A percentile compares a stretch with the other conserved stretches of the same genome.
Conservation (phyloP, 768 basidiomycete species). For the Mycena rebaudengoi region DNA sequence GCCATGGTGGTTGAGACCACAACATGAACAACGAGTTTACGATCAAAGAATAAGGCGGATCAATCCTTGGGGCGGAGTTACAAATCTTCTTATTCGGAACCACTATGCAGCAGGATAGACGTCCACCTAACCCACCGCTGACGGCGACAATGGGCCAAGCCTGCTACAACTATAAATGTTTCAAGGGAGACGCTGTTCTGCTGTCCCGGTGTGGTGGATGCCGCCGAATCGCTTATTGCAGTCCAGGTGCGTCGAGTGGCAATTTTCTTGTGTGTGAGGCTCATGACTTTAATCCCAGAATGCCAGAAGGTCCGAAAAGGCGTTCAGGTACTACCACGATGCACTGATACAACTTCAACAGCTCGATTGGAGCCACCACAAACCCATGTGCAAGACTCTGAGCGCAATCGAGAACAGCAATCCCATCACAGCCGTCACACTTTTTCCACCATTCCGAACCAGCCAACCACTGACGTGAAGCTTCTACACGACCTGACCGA, state of each 20-base stretch:
- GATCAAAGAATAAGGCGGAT: too few relatives aligned
- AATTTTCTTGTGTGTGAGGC: not conserved
- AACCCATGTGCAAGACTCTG: constrained; percentile 16
- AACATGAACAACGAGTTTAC: too few relatives aligned
- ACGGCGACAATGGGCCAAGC: not conserved
- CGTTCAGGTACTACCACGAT: not conserved
- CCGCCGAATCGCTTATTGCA: not conserved
- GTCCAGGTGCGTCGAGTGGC: not conserved
- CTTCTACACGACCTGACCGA: not conserved
- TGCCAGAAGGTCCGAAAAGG: not conserved
- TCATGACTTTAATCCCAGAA: not conserved
- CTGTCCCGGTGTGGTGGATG: not conserved
- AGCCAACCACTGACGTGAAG: constrained; percentile 11
- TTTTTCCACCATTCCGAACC: not conserved
- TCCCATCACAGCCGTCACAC: not conserved
- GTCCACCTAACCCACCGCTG: not conserved
- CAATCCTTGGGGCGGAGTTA: too few relatives aligned
- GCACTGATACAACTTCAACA: not conserved
- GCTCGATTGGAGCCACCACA: constrained; percentile 17
- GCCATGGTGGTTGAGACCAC: too few relatives aligned
- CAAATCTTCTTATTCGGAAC: too few relatives aligned
- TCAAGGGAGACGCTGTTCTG: not conserved
- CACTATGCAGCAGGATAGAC: too few relatives aligned
- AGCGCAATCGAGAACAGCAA: constrained; percentile 6
- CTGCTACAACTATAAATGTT: constrained; percentile 5